These are phyloP conservation scores for Ensete glaucum DNA, from an alignment of 176 grass and related monocot genomes.

Conservation along the genomic window DNA sequence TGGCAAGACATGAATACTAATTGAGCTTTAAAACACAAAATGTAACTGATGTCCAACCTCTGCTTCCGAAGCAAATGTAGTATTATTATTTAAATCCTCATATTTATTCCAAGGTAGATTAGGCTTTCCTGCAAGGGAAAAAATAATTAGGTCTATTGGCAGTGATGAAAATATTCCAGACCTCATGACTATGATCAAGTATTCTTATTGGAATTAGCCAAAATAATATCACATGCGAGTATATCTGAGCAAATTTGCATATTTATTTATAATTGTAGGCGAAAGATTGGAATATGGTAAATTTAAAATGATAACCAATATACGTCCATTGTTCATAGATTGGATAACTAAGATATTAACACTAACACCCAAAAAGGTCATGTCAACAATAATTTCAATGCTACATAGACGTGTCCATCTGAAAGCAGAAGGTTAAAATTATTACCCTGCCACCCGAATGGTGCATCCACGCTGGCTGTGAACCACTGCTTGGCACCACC, in stretches of 20 bases:
- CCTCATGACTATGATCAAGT: neutral
- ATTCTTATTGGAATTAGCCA: neutral
- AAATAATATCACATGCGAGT: too few relatives aligned
- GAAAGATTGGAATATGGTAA: too few relatives aligned
- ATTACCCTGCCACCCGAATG: neutral
- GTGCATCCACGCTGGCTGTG: conserved; percentile 12
- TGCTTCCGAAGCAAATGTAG: conserved; percentile 54
- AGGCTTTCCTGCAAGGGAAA: conserved; percentile 64
- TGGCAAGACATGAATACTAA: neutral
- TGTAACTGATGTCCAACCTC: conserved; percentile 40
- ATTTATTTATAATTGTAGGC: neutral
- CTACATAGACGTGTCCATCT: neutral
- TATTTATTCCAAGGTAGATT: conserved; percentile 50
- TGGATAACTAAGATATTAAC: neutral
- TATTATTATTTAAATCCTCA: conserved; percentile 68
- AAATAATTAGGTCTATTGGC: conserved; percentile 15
- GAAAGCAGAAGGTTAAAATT: neutral
- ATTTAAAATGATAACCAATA: too few relatives aligned
- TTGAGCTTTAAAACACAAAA: conserved; percentile 2
- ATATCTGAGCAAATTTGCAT: neutral
- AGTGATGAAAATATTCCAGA: neutral
- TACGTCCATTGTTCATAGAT: neutral
- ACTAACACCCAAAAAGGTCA: neutral
- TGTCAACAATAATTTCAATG: neutral
- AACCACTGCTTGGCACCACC: conserved; percentile 5